Evolutionary conservation across 306 rosid species (phyloP), one percentile per base, ranked within the genome.

Genomic region (Malus domestica): DNA sequence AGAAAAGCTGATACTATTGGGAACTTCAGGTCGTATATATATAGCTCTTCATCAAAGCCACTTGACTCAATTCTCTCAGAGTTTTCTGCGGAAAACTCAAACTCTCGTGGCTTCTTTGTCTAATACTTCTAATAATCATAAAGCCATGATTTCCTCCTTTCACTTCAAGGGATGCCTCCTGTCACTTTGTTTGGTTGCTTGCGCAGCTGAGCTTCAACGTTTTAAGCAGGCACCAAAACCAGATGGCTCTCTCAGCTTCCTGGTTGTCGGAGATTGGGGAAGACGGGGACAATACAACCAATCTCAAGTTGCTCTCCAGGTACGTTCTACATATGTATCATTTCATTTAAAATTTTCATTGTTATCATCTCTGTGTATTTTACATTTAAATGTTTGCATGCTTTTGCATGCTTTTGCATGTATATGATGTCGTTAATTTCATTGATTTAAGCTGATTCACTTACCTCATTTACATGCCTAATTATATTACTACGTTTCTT

Each of bases 181-280:
- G 9, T 78, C 35, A 14, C 35, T 79, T 10, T 64, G 73, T 69
- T 71, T 25, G 61, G 67, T 65, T 40, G 72, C 16, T 20, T 69
- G 72, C 4, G 13, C 10, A 14, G 79, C 81, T 0, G 83, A 77
- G 49, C 83, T 85, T 66, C 80, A 42, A 10, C 80, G 71, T 13
- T 61, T 83, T 27, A 1, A 66, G 52, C 89, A 79, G 57, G 62
- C 83, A 1, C 30, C 66, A 8, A 86, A 80, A 72, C 65, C 72
- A 54, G 87, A 86, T 46, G 90, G 82, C 2, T 80, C 92, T 49
- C 80, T 91, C 22, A 83, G 85, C 78, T 73, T 91, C 68, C 71
- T 91, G 40, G 92, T 86, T 19, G 51, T 91, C 38, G 97, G 97
- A 71, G 97, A 91, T 30, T 91, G 97, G 97, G 97, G 97, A 76